Evolutionary conservation across 768 basidiomycete species (phyloP).

Genomic region (Tulasnella calospora): DNA sequence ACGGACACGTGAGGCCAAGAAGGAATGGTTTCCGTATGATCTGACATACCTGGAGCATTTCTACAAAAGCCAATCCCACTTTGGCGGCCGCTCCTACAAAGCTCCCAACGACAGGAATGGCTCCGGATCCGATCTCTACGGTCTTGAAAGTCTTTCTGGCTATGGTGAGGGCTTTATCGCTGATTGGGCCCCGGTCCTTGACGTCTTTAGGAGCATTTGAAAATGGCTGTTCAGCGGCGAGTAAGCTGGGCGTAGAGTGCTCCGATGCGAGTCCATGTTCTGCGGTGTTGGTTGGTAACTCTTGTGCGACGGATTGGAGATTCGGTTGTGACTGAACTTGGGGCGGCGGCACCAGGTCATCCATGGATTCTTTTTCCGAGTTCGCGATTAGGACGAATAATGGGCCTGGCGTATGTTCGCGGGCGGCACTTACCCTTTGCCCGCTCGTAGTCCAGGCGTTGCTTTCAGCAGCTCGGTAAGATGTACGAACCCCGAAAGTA

Average conservation of each 20-base stretch:
- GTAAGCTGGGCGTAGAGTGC: not conserved
- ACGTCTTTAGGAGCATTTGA: not conserved
- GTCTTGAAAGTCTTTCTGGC: not conserved
- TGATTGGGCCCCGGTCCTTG: not conserved
- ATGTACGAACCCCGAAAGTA: not conserved
- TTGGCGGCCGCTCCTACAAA: not conserved
- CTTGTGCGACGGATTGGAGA: not conserved
- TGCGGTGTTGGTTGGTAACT: not conserved
- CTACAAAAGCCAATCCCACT: not conserved
- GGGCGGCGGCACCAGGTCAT: too few species aligned
- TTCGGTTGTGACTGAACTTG: too few species aligned
- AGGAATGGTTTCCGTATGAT: accelerated
- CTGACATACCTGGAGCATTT: not conserved
- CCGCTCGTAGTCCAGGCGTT: not conserved
- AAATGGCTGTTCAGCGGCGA: accelerated
- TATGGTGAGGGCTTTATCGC: not conserved
- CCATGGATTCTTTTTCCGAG: too few species aligned
- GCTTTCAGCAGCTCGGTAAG: not conserved
- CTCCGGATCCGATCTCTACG: not conserved
- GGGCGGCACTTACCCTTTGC: not conserved
- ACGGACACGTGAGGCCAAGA: not conserved
- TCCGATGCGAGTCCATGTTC: not conserved
- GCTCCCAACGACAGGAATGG: not conserved
- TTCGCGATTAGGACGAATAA: not conserved
- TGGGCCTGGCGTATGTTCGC: too few species aligned